These are phyloP conservation scores for Corylus avellana DNA, from an alignment of 306 rosid genomes.

Conservation along the genomic window DNA sequence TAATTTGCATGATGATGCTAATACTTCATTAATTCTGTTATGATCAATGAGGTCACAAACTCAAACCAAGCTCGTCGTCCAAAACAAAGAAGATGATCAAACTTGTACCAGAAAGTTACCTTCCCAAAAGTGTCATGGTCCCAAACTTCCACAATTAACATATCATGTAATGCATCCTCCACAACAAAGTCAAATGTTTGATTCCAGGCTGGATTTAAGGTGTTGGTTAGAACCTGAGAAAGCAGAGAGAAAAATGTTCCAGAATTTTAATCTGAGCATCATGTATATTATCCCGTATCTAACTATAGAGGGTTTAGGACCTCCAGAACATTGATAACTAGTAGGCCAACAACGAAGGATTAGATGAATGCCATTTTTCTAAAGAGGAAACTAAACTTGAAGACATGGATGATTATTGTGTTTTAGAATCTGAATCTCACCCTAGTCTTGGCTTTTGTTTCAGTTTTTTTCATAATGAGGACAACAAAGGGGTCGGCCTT, in stretches of 20 bases:
- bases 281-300: neutral
- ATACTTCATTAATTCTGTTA: neutral
- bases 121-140: conserved; percentile 95
- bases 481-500: conserved; percentile 92
- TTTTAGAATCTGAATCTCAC: conserved; percentile 43
- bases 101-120: conserved; percentile 46
- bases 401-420: neutral
- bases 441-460: conserved; percentile 75
- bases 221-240: conserved; percentile 75
- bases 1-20: neutral
- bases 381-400: neutral
- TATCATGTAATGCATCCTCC: conserved; percentile 89
- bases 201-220: conserved; percentile 89
- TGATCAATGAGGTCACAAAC: neutral
- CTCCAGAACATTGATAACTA: neutral
- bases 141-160: conserved; percentile 81
- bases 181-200: conserved; percentile 95
- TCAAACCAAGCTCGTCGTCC: neutral
- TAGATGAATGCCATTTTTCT: neutral
- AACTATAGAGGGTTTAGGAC: neutral
- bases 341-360: neutral
- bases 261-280: neutral
- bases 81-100: neutral
- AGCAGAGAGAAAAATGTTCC: neutral
- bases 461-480: conserved; percentile 74